These are phyloP conservation scores for Trichophyton schoenleinii DNA, from an alignment of 2,329 filamentous ascomycete species.

Conservation along the genomic window DNA sequence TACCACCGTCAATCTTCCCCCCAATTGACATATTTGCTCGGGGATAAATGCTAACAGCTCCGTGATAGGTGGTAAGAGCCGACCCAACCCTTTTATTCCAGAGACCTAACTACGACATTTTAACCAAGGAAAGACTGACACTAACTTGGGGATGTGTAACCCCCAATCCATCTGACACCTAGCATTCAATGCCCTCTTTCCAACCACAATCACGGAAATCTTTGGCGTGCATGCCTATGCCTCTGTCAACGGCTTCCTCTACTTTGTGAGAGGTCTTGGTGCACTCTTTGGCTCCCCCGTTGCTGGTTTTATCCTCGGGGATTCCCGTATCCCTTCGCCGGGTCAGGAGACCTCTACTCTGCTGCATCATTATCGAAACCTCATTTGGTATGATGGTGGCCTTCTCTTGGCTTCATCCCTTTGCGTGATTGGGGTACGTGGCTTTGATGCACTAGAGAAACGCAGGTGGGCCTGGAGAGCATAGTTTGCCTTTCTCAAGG, in stretches of 20 bases:
- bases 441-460: conserved; percentile 17
- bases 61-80: conserved; percentile 2
- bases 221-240: conserved; percentile 30
- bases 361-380: conserved; percentile 5
- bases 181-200: conserved; percentile 23
- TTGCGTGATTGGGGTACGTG: conserved; percentile 16
- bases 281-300: conserved; percentile 29
- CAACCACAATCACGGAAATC: conserved; percentile 28
- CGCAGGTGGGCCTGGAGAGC: conserved; percentile 12
- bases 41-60: background rate
- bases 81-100: background rate
- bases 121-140: background rate
- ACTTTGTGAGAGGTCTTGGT: conserved; percentile 29
- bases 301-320: conserved; percentile 16
- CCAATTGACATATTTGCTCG: no score
- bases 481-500: background rate
- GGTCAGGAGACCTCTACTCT: conserved; percentile 5
- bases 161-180: background rate
- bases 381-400: conserved; percentile 19
- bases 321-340: conserved; percentile 3
- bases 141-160: background rate
- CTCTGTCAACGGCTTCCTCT: conserved; percentile 29
- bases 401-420: conserved; percentile 16
- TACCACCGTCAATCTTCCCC: no score
- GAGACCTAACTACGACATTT: background rate